These are phyloP conservation scores for Cercospora citrullina DNA, from an alignment of 2,329 filamentous ascomycete genomes.

Conservation along the genomic window DNA sequence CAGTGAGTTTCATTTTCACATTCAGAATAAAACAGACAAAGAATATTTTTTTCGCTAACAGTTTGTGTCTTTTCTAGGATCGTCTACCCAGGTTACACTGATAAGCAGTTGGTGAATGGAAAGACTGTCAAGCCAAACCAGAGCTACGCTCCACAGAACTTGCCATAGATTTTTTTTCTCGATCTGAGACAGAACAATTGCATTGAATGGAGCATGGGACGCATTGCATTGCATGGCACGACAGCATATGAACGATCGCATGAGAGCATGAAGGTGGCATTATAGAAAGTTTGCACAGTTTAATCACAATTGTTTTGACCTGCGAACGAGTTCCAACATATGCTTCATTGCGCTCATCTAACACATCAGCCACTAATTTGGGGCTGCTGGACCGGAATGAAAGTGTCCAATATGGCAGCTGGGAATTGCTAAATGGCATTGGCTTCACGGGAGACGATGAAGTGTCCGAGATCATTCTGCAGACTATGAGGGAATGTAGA, in stretches of 20 bases:
- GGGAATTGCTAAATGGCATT: too few relatives aligned
- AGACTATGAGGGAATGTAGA: too few relatives aligned
- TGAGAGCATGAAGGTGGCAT: neutral
- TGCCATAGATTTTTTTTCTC: constrained; percentile 18
- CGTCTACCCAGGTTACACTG: constrained; percentile 29
- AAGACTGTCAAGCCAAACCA: constrained; percentile 28
- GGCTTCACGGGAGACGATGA: too few relatives aligned
- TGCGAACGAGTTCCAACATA: too few relatives aligned
- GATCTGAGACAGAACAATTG: neutral
- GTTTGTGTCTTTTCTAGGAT: neutral
- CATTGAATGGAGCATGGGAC: neutral
- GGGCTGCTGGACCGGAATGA: too few relatives aligned
- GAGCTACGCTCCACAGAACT: constrained; percentile 29
- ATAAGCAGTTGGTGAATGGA: constrained; percentile 22
- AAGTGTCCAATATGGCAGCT: too few relatives aligned
- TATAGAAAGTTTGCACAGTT: neutral
- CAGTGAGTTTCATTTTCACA: constrained; percentile 3
- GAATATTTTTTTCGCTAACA: neutral
- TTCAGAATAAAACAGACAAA: too few relatives aligned
- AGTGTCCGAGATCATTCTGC: too few relatives aligned
- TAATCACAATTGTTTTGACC: neutral
- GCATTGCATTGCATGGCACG: neutral
- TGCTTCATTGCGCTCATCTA: too few relatives aligned
- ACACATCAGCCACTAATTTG: too few relatives aligned
- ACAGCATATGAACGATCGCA: neutral